Evolutionary conservation across 345 rosid species (phyloP).

Genomic region (Gossypium stocksii): DNA sequence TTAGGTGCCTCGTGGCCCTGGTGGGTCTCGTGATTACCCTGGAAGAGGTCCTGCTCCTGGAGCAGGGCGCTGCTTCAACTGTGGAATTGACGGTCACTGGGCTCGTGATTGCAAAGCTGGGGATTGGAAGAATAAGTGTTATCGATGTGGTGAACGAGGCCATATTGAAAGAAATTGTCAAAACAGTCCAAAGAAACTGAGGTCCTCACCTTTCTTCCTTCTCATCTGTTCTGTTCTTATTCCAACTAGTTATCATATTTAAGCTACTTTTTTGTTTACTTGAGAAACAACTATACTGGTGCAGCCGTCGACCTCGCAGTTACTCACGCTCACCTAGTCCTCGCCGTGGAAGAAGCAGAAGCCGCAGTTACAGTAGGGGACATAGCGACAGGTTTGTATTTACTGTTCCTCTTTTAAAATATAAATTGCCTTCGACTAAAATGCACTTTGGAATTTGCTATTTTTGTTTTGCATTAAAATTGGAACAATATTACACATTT

Average conservation of each 20-base stretch:
- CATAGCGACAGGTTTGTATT: slow-evolving; percentile 48
- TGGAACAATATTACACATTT: too few species aligned
- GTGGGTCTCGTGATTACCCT: slow-evolving; percentile 64
- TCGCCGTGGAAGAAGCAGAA: slow-evolving; percentile 67
- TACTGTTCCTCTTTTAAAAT: not conserved
- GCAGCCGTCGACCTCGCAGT: slow-evolving; percentile 40
- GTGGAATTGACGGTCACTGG: slow-evolving; percentile 88
- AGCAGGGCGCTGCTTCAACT: slow-evolving; percentile 75
- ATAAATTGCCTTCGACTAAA: not conserved
- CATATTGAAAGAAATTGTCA: slow-evolving; percentile 80
- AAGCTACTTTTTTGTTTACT: not conserved
- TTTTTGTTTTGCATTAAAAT: too few species aligned
- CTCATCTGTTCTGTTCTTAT: not conserved
- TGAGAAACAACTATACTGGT: not conserved
- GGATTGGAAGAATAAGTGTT: slow-evolving; percentile 86
- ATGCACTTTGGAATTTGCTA: too few species aligned
- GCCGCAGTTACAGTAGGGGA: slow-evolving; percentile 66
- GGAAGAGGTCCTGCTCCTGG: slow-evolving; percentile 88
- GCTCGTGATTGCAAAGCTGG: slow-evolving; percentile 91
- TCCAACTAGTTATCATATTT: not conserved
- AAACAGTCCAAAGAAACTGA: slow-evolving; percentile 73
- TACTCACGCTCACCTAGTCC: slow-evolving; percentile 64
- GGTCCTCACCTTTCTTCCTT: slow-evolving; percentile 17
- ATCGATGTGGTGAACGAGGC: slow-evolving; percentile 82
- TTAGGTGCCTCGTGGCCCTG: slow-evolving; percentile 74